phyloP scores from a whole-genome alignment of 345 rosid genomes.

The Euclidium syriacum region DNA sequence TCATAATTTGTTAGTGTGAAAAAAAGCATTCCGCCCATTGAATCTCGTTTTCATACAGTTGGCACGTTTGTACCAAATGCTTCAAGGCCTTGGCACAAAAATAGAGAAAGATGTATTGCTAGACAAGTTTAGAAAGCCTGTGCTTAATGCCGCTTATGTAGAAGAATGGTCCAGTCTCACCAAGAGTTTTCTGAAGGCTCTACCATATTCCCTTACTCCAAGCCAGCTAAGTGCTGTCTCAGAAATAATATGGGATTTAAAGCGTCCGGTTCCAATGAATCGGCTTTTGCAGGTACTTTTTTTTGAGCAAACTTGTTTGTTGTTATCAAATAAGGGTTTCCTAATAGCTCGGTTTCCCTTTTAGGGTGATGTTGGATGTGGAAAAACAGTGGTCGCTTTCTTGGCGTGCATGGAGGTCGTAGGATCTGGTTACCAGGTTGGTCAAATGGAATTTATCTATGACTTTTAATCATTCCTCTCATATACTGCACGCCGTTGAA shows the following conservation, averaged over 20 bases:
- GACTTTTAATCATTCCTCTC: background rate
- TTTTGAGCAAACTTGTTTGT: background rate
- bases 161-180: conserved; percentile 81
- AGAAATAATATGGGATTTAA: conserved; percentile 95
- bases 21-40: background rate
- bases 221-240: conserved; percentile 85
- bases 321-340: conserved; percentile 6
- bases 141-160: conserved; percentile 43
- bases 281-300: conserved; percentile 80
- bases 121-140: conserved; percentile 68
- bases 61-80: conserved; percentile 89
- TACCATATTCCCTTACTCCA: conserved; percentile 88
- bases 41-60: conserved; percentile 44
- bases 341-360: conserved; percentile 15
- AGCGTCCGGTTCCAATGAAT: conserved; percentile 87
- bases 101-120: conserved; percentile 74
- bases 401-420: conserved; percentile 96
- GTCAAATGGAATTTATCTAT: conserved; percentile 17
- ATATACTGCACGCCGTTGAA: background rate
- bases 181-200: conserved; percentile 60
- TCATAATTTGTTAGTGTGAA: conserved; percentile 7
- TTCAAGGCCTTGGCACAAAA: conserved; percentile 75
- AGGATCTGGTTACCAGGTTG: conserved; percentile 91
- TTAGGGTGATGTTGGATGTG: conserved; percentile 98
- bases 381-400: conserved; percentile 94